Base-by-base conservation (phyloP, 257 asterid genomes). In the Nemophila menziesii region DNA sequence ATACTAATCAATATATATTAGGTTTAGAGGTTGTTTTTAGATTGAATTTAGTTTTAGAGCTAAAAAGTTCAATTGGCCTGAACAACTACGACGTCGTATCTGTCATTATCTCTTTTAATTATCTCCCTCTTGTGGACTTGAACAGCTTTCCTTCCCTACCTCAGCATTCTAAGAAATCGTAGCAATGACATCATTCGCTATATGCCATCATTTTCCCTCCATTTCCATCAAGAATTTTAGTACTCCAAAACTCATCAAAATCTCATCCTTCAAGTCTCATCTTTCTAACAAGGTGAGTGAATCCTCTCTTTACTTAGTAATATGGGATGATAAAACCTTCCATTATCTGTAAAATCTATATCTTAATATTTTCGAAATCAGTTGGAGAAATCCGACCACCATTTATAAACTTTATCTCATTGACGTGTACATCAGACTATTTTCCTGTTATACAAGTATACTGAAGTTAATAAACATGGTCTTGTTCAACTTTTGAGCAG, bases 231-330 rank as follows among this genome's bases (percentile, higher is more conserved):
- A 19, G 16, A 33, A 19, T 3, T 1, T 14, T 20, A 20, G 17
- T 19, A 11, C 46, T 11, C 17, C 22, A 15, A 20, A 40, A 27
- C 39, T 20, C 15, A 34, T n/a, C 13, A 54, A 54, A 44, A 22
- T 77, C 34, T 66, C 72, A 43, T 68, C 76, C 37, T 70, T 66
- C 23, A 52, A 44, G 49, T 63, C 61, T 39, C 55, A 46, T 40
- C 62, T 43, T 29, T 37, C 65, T 8, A 52, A 39, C 65, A 82
- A 79, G 92, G 94, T 79, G 20, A 38, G 51, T 16, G 5, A 15
- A 39, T 40, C 26, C 16, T 7, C 5, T 10, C 22, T 39, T n/a
- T 20, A 27, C 37, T n/a, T 13, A 12, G 27, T 44, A 8, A 3
- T 40, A n/a, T n/a, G n/a, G n/a, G n/a, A n/a, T n/a, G n/a, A n/a